Percentiles rank a stretch among this genome's conserved stretches.
phyloP scores from a whole-genome alignment of 257 asterid genomes.

The Hygrophila difformis region DNA sequence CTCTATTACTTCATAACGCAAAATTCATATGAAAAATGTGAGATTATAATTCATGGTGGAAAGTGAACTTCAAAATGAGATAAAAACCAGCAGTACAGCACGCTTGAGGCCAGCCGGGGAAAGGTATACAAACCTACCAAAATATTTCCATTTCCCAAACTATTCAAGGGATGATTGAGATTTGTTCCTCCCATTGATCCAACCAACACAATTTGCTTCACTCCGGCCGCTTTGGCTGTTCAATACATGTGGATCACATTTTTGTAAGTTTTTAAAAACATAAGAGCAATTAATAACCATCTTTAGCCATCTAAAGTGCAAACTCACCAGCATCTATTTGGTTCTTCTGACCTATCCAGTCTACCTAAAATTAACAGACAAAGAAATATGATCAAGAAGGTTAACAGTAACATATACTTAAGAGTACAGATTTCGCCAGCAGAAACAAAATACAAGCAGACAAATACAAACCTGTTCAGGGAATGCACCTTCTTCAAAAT shows the following conservation, averaged over 20 bases:
- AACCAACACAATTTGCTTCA: constrained; percentile 83
- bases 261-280: no score
- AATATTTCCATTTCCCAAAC: constrained; percentile 84
- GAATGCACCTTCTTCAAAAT: constrained; percentile 62
- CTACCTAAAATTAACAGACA: constrained; percentile 64
- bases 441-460: not conserved
- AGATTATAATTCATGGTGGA: no score
- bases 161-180: constrained; percentile 66
- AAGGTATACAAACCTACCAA: constrained; percentile 39
- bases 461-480: constrained; percentile 66
- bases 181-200: constrained; percentile 98
- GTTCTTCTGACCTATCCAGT: constrained; percentile 94
- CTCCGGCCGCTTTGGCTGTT: constrained; percentile 95
- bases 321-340: constrained; percentile 81
- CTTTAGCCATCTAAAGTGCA: no score
- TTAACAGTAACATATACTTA: not conserved
- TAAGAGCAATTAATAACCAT: no score
- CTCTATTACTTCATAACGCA: no score
- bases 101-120: no score
- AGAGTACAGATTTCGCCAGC: not conserved
- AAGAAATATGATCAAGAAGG: constrained; percentile 2
- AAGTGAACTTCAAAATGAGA: not conserved
- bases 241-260: not conserved
- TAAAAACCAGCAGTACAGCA: not conserved
- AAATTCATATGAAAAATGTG: no score